These are phyloP conservation scores for Bocquillonia castaneifolia DNA, from an alignment of 441 rosid genomes.

Conservation along the genomic window DNA sequence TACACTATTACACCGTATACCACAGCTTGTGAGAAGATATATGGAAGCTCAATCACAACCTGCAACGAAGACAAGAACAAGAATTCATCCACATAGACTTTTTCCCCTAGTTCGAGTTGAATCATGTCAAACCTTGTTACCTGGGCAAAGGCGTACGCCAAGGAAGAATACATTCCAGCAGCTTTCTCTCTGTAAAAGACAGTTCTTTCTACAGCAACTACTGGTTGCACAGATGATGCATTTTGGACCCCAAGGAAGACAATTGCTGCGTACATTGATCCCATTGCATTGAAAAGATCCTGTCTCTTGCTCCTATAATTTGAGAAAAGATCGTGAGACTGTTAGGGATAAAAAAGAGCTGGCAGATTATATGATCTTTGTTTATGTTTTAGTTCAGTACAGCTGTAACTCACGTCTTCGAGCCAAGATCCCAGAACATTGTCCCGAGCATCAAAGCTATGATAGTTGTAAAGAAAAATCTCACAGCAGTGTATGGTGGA, in stretches of 20 bases:
- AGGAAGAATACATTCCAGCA: slow-evolving; percentile 68
- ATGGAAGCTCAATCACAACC: slow-evolving; percentile 63
- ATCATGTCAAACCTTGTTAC: neutral
- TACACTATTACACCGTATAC: slow-evolving; percentile 57
- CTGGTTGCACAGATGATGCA: slow-evolving; percentile 51
- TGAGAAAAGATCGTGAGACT: neutral
- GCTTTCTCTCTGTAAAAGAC: slow-evolving; percentile 72
- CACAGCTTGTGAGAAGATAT: slow-evolving; percentile 45
- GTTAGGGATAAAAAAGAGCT: too few relatives aligned
- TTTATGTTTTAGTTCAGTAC: too few relatives aligned
- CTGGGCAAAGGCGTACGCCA: slow-evolving; percentile 58
- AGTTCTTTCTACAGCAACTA: slow-evolving; percentile 51
- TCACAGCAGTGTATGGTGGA: slow-evolving; percentile 67
- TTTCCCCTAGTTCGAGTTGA: neutral
- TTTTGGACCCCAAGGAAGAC: slow-evolving; percentile 65
- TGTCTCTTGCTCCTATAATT: slow-evolving; percentile 23
- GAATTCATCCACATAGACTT: neutral
- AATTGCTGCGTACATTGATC: slow-evolving; percentile 64
- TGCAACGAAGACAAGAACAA: slow-evolving; percentile 12
- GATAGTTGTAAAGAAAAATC: slow-evolving; percentile 53
- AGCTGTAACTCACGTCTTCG: slow-evolving; percentile 42
- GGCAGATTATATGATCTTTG: too few relatives aligned
- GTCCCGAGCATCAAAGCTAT: slow-evolving; percentile 68
- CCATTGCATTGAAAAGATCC: slow-evolving; percentile 60
- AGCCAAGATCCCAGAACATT: slow-evolving; percentile 72